Evolutionary conservation across 306 rosid genomes (phyloP), one percentile per base, ranked within the genome.

Genomic region (Senna siamea): DNA sequence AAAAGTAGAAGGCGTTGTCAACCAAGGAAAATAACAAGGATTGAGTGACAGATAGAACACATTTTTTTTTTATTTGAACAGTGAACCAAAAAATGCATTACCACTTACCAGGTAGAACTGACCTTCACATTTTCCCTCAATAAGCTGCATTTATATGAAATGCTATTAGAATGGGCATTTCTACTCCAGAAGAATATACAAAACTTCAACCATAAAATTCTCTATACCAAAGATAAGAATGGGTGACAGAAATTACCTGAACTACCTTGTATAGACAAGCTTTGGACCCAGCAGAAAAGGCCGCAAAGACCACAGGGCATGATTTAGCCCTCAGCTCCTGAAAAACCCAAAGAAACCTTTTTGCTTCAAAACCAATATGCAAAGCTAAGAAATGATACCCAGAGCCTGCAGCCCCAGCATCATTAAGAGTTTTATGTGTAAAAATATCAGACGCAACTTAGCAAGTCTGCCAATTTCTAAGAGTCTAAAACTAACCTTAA

Each of bases 281-380:
- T 84, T 92, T 89, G 13, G 99, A 86, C 4, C 96, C 98, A 74
- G 92, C 96, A 73, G 96, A 92, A 73, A 90, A 85, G 32, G 88
- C 81, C 32, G 81, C 93, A 88, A 94, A 92, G 32, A 94, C 98
- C 67, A 92, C 78, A 53, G 99, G 98, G 50, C 92, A 84, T 73
- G 87, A 80, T 81, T 78, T 89, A 50, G 73, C 67, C 79, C 86
- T 83, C 55, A 94, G 89, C 84, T 87, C 96, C 99, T 94, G 89
- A 73, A 78, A 32, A 63, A 75, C 78, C 70, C 89, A 77, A 74
- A 63, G 48, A 15, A 53, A 66, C 2, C 17, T 22, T 22, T 75
- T 35, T 53, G 37, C 65, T 63, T 58, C 67, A 76, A 81, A 76
- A 15, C 15, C 67, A 62, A 47, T 50, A 66, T 43, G 43, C 30